phyloP scores from a whole-genome alignment of 192 early-diverging fungal species.

The Geranomyces michiganensis region DNA sequence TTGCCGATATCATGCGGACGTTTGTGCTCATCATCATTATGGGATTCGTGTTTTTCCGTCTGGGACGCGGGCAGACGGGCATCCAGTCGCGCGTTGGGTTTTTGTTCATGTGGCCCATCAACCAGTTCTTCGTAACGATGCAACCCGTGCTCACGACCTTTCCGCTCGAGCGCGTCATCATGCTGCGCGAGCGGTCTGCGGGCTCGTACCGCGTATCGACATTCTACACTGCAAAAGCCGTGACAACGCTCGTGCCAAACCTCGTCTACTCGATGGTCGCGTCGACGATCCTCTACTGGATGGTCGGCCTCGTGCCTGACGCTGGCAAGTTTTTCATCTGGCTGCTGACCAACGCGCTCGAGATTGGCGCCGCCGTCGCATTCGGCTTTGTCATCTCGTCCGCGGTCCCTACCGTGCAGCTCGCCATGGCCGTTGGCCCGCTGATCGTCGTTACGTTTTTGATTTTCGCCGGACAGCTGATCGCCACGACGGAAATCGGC shows the following conservation, averaged over 20 bases:
- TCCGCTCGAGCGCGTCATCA: conserved; percentile 52
- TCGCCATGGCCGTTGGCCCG: conserved; percentile 49
- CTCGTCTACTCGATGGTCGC: conserved; percentile 15
- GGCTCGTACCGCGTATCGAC: conserved; percentile 68
- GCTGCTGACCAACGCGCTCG: conserved; percentile 9
- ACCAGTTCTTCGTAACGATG: conserved; percentile 37
- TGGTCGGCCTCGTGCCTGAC: conserved; percentile 26
- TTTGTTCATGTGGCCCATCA: conserved; percentile 35
- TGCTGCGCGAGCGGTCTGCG: conserved; percentile 66
- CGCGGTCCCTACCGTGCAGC: conserved; percentile 38
- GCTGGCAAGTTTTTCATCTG: conserved; percentile 28
- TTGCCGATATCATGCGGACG: conserved; percentile 20
- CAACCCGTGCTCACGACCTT: conserved; percentile 53
- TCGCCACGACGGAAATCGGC: conserved; percentile 29
- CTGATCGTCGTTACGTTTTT: conserved; percentile 47
- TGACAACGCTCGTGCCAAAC: neutral
- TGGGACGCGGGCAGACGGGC: conserved; percentile 51
- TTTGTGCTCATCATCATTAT: conserved; percentile 44
- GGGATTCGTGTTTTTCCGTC: conserved; percentile 59
- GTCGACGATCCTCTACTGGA: conserved; percentile 27
- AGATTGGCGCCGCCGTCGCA: conserved; percentile 23
- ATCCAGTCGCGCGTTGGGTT: conserved; percentile 65
- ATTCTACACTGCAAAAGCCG: conserved; percentile 63
- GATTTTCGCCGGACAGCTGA: conserved; percentile 46
- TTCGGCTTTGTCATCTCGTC: conserved; percentile 43